phyloP scores from a whole-genome alignment of 1,284 basidiomycete species.

The Earliella scabrosa region DNA sequence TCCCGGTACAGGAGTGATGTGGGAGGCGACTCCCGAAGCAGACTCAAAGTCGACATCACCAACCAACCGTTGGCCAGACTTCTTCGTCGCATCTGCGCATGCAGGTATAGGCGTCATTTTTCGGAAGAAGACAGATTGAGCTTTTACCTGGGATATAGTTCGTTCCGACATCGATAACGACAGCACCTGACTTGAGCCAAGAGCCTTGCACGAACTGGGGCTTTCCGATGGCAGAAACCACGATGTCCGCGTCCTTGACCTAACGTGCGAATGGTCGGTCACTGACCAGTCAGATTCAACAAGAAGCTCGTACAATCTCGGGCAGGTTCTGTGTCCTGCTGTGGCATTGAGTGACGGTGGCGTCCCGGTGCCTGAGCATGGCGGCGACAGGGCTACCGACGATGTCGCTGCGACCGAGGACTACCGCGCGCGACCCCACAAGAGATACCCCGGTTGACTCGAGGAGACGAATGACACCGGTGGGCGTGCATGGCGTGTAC shows the following conservation, averaged over 20 bases:
- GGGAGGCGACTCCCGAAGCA: slow-evolving; percentile 78
- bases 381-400: slow-evolving; percentile 95
- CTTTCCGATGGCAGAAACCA: slow-evolving; percentile 94
- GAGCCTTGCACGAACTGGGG: slow-evolving; percentile 90
- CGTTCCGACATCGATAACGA: slow-evolving; percentile 97
- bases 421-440: slow-evolving; percentile 83
- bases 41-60: slow-evolving; percentile 93
- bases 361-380: slow-evolving; percentile 89
- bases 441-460: slow-evolving; percentile 83
- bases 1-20: slow-evolving; percentile 97
- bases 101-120: neutral
- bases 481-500: slow-evolving; percentile 95
- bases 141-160: slow-evolving; percentile 88
- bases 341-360: slow-evolving; percentile 98
- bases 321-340: slow-evolving; percentile 86
- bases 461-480: slow-evolving; percentile 90
- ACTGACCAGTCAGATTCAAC: slow-evolving; percentile 6
- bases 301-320: slow-evolving; percentile 59
- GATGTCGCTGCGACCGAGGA: slow-evolving; percentile 97
- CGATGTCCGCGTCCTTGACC: slow-evolving; percentile 89
- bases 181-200: slow-evolving; percentile 95
- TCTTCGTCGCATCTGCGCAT: slow-evolving; percentile 80
- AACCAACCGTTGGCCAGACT: slow-evolving; percentile 94
- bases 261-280: slow-evolving; percentile 37
- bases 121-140: too few species aligned